Evolutionary conservation across 495 filamentous ascomycete genomes (phyloP).

Genomic region (Tuber indicum): DNA sequence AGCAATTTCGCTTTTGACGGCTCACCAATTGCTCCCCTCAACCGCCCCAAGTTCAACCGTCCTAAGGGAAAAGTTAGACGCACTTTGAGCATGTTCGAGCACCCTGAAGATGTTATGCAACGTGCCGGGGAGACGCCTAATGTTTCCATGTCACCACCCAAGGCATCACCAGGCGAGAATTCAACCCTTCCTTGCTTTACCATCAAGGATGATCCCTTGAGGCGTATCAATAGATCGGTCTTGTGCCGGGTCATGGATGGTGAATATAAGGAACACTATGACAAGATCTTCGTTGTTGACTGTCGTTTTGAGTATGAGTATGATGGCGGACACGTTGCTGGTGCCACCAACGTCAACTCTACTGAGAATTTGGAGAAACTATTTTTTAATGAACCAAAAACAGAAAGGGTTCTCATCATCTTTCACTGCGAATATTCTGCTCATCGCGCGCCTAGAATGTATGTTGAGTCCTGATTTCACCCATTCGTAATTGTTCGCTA

Average conservation of each 20-base stretch:
- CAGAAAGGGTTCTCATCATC: conserved; percentile 69
- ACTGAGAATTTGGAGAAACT: conserved; percentile 75
- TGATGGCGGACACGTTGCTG: conserved; percentile 88
- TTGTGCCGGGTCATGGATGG: conserved; percentile 81
- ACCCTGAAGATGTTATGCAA: conserved; percentile 77
- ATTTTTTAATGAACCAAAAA: conserved; percentile 59
- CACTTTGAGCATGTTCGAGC: conserved; percentile 95
- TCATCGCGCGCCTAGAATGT: conserved; percentile 93
- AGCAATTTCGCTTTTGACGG: conserved; percentile 53
- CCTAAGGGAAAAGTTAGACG: conserved; percentile 82
- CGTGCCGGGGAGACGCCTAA: conserved; percentile 54
- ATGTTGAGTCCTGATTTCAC: conserved; percentile 37
- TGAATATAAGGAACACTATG: conserved; percentile 65
- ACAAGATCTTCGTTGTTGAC: conserved; percentile 77
- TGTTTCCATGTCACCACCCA: conserved; percentile 45
- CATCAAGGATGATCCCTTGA: conserved; percentile 74
- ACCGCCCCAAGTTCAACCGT: conserved; percentile 63
- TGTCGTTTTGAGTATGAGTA: conserved; percentile 99
- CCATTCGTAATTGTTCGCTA: conserved; percentile 7
- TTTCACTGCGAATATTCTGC: conserved; percentile 98
- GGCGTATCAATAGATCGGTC: conserved; percentile 73
- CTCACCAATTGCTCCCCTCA: conserved; percentile 63
- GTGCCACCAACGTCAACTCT: conserved; percentile 90
- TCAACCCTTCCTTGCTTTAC: conserved; percentile 77
- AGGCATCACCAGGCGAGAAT: conserved; percentile 48